Evolutionary conservation across 73 alveolate species (phyloP), one percentile per base, ranked within the genome.

Genomic region (Uronychia setigera): DNA sequence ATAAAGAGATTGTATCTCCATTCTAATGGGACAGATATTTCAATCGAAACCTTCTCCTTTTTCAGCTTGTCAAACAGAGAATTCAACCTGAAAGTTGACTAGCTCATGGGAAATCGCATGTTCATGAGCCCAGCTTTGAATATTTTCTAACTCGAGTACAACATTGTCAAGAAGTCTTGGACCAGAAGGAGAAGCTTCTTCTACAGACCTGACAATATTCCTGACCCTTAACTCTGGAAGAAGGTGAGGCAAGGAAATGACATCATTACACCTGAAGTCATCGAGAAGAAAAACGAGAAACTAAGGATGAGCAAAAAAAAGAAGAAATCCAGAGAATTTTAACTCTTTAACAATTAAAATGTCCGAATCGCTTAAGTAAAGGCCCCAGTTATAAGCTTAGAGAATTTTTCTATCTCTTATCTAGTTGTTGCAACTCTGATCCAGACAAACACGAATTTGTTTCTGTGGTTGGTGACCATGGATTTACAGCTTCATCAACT

Each of bases 31-130:
- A 78, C 67, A 30, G 76, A 78, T 0, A 30, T 31, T 9, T 26
- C 84, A 1, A 14, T 78, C 29, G 84, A 67, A 30, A 67, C 79
- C 29, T 67, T 13, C 79, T 26, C 79, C 29, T 67, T 67, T 26
- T 67, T 26, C 32, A 30, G 79, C 5, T 26, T 67, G 30, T 5
- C 30, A 5, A 25, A 25, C 29, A 67, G 34, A 28, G 32, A 25
- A 26, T 13, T 25, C 29, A 67, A 25, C 14, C 79, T 67, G 14
- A 28, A 67, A 1, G 26, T 67, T 13, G 32, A 28, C 32, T 26
- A 67, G 32, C 32, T 67, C 29, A 28, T 13, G 26, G 79, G 79
- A 5, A 67, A 67, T 26, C 5, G 79, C 14, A 28, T 67, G 14
- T 67, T 67, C 79, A 1, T 67, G 14, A 5, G 32, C 32, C 79